Percentiles rank a stretch among this genome's conserved stretches.
Conservation (phyloP, 108 stramenopile species). For the Cylindrotheca fusiformis region DNA sequence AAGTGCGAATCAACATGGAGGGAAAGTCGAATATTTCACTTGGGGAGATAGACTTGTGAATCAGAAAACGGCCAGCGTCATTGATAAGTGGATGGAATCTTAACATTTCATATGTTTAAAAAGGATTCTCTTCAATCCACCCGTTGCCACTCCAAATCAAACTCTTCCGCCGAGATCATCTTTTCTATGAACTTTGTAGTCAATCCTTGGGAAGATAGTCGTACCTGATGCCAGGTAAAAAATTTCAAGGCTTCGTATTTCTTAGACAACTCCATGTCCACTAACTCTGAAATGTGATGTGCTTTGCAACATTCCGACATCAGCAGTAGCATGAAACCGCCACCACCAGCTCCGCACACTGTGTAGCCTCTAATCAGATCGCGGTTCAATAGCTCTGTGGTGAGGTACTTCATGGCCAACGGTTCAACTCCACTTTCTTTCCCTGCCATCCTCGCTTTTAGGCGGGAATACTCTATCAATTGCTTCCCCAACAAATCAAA, state of each 20-base stretch:
- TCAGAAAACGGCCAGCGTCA: too few relatives aligned
- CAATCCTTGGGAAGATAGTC: slow-evolving; percentile 39
- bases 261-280: slow-evolving; percentile 12
- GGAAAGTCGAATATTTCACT: too few relatives aligned
- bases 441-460: slow-evolving; percentile 84
- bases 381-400: slow-evolving; percentile 29
- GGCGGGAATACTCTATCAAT: slow-evolving; percentile 66
- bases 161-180: neutral
- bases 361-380: slow-evolving; percentile 47
- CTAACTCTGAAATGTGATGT: slow-evolving; percentile 18
- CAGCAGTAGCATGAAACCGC: slow-evolving; percentile 71
- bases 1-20: neutral
- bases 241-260: slow-evolving; percentile 2
- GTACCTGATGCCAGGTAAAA: slow-evolving; percentile 51
- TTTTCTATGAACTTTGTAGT: slow-evolving; percentile 20
- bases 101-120: too few relatives aligned
- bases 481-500: slow-evolving; percentile 48
- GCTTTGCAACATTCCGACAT: slow-evolving; percentile 20
- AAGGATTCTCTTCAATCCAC: too few relatives aligned
- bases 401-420: slow-evolving; percentile 26
- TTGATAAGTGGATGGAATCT: too few relatives aligned
- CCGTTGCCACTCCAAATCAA: slow-evolving; percentile 25
- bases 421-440: slow-evolving; percentile 67
- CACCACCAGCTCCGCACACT: slow-evolving; percentile 83
- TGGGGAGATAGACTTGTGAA: too few relatives aligned